Base-by-base conservation (phyloP, 352 stramenopile genomes). In the Phytophthora chlamydospora region DNA sequence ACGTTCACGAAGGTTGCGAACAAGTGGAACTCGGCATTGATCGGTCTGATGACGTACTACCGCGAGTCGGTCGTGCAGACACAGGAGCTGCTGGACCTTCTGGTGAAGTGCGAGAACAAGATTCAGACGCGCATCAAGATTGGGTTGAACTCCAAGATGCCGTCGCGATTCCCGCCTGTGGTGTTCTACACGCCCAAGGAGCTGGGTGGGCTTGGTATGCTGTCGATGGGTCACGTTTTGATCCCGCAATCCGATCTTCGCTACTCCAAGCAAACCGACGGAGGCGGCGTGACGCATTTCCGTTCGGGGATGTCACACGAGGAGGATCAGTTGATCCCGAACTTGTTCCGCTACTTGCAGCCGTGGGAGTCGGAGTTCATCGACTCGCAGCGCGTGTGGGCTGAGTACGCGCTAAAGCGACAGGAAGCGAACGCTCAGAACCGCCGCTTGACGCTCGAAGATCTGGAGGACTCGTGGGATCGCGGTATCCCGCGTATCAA, bases 91-190 rank as follows among this genome's bases (percentile, higher is more conserved):
- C 82, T 99, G 39, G 98, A 99, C 76, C 72, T 99, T 34, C 80
- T 99, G 7, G 98, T 99, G 31, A 99, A 99, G 78, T 99, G 98
- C 69, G 98, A 99, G 68, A 99, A 99, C 80, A 99, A 99, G 83
- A 99, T 99, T 63, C 98, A 99, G 75, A 99, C 97, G 44, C 89
- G 98, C 76, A 99, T 99, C 77, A 99, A 99, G 85, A 99, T 99
- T 58, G 98, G 98, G 6, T 74, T 99, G 47, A 99, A 99, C 88
- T 99, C 94, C 67, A 99, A 99, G 78, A 99, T 99, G 97, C 97
- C 97, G 36, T 98, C 93, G 45, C 93, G 97, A 51, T 99, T 99
- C 83, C 98, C 98, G 34, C 98, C 98, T 10, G 97, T 99, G 21
- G 97, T 99, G 21, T 99, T 99, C 74, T 99, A 99, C 75, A 99